Evolutionary conservation across 345 rosid genomes (phyloP), one percentile per base, ranked within the genome.

Genomic region (Ceriops tagal): DNA sequence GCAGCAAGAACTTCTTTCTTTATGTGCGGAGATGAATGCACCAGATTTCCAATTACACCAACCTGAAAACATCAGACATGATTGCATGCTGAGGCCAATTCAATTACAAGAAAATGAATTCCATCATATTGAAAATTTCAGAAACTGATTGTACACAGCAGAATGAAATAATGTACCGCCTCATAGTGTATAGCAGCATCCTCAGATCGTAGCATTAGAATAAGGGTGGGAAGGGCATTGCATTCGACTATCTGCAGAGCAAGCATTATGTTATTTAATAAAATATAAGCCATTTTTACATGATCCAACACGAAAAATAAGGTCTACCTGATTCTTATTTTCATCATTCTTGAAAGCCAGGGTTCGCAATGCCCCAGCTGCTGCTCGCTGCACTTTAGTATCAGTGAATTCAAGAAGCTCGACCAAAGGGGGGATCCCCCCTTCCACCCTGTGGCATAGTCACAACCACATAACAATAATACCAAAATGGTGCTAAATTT

Each of bases 121-220:
- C 71, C 75, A 55, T 58, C 61, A 1, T 46, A 51, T 55, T 34
- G 59, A 31, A 73, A 30, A 32, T 66, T 47, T 22, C 71, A 63
- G 47, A 66, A 71, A 39, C 47, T 57, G 26, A 34, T 24, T 49
- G 52, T 5, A 72, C 27, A 34, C n/a, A 16, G 37, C 46, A 68
- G 5, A 61, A 15, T 26, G 10, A 60, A 77, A 68, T 27, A 76
- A 56, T 91, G 74, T 86, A 95, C 99, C 81, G 96, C 96, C 84
- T 95, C 99, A 84, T 95, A 95, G 78, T 95, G 99, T 77, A 95
- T 95, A 62, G 96, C 97, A 83, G 96, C 83, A 83, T 90, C 99
- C 78, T 95, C 97, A 43, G 99, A 95, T 74, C 93, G 83, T 72
- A 95, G 82, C 99, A 95, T 95, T 63, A 92, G 73, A 73, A 95